Base-by-base conservation (phyloP, 805 yeast genomes). In the Barnettozyma populi region DNA sequence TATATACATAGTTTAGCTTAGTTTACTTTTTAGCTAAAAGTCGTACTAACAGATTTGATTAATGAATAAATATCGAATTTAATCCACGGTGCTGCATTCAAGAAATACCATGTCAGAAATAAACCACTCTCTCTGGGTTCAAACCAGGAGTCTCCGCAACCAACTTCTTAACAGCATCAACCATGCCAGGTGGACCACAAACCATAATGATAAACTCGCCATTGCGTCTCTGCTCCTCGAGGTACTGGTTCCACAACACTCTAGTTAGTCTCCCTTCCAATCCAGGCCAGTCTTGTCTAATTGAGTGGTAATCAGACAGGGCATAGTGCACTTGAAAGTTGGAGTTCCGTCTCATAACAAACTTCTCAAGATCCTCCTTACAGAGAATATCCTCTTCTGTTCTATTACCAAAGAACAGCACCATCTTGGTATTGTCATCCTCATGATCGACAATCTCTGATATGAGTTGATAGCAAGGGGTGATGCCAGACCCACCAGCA, bases 401-500 rank as follows among this genome's bases (percentile, higher is more conserved):
- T 57, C 83, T 84, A 57, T 84, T 84, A 23, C 87, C 89, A 60
- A 71, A 85, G 42, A 85, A 69, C 54, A 85, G 66, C 7, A 75
- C 72, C 50, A 85, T 72, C 45, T 73, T 71, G 31, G 89, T 82
- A 36, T 58, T 44, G 63, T 84, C 89, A 45, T 72, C 78, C 5
- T 85, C 79, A 21, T 80, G 76, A 21, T 87, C 82, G 53, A 82
- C 76, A 41, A 84, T 73, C 47, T 76, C 76, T 46, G 86, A 80
- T 46, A 85, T 71, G 14, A 89, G 82, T 66, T 88, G 94, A 61
- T 84, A 74, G 69, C 87, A 80, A 35, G 97, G 96, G 5, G 96
- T 87, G 51, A 90, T 82, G 41, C 96, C 94, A 0, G 90, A 79
- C 21, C 94, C 94, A 55, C 90, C 94, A 2, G 89, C 90, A 56